Conservation (phyloP, 805 yeast genomes). For the Candida easanensis region DNA sequence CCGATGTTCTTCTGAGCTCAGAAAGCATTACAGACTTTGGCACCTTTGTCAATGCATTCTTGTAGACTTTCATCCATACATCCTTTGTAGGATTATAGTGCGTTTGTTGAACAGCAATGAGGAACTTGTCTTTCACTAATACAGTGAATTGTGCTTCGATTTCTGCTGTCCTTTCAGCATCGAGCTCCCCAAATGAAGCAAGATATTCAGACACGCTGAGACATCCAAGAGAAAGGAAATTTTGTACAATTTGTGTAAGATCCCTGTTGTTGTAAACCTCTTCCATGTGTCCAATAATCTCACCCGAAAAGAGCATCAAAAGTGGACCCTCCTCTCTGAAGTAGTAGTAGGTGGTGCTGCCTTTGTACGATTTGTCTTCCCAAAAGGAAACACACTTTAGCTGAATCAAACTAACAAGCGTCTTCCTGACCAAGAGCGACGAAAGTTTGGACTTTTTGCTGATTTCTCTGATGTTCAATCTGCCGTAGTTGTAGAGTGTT, state of each 20-base stretch:
- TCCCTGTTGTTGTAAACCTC: conserved; percentile 38
- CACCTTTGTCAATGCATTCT: conserved; percentile 35
- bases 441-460: conserved; percentile 45
- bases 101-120: conserved; percentile 43
- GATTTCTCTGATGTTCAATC: conserved; percentile 57
- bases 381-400: conserved; percentile 71
- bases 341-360: conserved; percentile 45
- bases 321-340: conserved; percentile 64
- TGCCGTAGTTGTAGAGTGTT: conserved; percentile 62
- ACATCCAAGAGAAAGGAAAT: conserved; percentile 67
- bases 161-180: conserved; percentile 26
- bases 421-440: conserved; percentile 50
- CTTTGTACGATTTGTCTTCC: conserved; percentile 37
- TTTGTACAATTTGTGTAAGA: conserved; percentile 61
- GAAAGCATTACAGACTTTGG: conserved; percentile 41
- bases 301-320: conserved; percentile 71
- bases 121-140: conserved; percentile 48
- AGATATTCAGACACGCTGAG: conserved; percentile 53
- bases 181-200: conserved; percentile 26
- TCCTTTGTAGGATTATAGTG: conserved; percentile 36
- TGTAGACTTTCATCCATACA: conserved; percentile 39
- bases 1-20: conserved; percentile 54
- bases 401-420: conserved; percentile 76
- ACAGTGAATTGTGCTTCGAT: conserved; percentile 39
- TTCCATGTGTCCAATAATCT: conserved; percentile 56